Evolutionary conservation across 768 basidiomycete species (phyloP).

Genomic region (Epithele typhae): DNA sequence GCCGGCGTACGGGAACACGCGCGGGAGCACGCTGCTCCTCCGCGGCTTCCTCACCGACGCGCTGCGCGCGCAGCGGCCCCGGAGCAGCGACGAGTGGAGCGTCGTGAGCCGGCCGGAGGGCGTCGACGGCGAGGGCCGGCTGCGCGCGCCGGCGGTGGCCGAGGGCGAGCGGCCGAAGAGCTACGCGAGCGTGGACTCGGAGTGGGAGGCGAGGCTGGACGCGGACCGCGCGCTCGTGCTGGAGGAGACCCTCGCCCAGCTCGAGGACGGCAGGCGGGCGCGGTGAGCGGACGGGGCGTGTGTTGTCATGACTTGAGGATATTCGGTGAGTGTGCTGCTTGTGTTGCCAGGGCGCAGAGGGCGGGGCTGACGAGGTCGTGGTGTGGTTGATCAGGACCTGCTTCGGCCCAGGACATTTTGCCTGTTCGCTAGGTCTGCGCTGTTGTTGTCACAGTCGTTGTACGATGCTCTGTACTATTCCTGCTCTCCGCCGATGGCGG

Average conservation of each 20-base stretch:
- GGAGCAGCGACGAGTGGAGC: slow-evolving; percentile 9
- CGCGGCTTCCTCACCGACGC: slow-evolving; percentile 46
- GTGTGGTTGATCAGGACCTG: too few relatives aligned
- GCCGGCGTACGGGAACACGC: slow-evolving; percentile 73
- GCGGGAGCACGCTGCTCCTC: slow-evolving; percentile 62
- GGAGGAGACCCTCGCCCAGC: slow-evolving; percentile 50
- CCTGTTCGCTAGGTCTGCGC: too few relatives aligned
- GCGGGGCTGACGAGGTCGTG: too few relatives aligned
- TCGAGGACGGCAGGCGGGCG: slow-evolving; percentile 24
- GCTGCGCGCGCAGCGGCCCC: slow-evolving; percentile 40
- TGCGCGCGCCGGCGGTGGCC: not conserved
- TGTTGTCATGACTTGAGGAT: too few relatives aligned
- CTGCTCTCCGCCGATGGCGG: too few relatives aligned
- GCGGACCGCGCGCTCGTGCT: slow-evolving; percentile 48
- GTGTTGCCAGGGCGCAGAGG: too few relatives aligned
- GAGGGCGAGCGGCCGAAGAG: slow-evolving; percentile 44
- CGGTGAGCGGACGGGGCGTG: too few relatives aligned
- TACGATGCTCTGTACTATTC: too few relatives aligned
- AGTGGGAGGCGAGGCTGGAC: slow-evolving; percentile 52
- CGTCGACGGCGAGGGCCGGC: not conserved
- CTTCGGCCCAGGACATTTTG: too few relatives aligned
- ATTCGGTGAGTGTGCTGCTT: too few relatives aligned
- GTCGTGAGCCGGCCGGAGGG: slow-evolving; percentile 20
- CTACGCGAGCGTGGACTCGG: slow-evolving; percentile 50
- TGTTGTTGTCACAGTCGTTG: too few relatives aligned